Evolutionary conservation across 2,329 filamentous ascomycete species (phyloP), one percentile per base, ranked within the genome.

Genomic region (Pyricularia grisea): DNA sequence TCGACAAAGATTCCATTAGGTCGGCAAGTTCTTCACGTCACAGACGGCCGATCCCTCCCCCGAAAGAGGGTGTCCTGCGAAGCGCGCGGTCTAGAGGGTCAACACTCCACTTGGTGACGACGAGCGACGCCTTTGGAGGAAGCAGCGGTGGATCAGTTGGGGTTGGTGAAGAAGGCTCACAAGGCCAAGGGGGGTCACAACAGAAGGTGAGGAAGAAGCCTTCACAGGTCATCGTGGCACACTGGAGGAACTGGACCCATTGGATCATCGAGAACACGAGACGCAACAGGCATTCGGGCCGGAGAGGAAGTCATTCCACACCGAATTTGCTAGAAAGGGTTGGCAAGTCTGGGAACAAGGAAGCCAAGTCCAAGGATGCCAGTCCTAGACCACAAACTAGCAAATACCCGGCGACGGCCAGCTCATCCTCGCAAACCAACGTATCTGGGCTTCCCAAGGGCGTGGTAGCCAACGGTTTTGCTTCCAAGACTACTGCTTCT

Each of bases 21-120:
- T 94, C 91, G 23, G 85, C 85, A 27, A 93, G 92, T 74, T 93
- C 93, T 14, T 93, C 92, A 33, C 84, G 90, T 70, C 89, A 91
- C 71, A 88, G 92, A 66, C 90, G 86, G 55, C 88, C 94, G 6
- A 83, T 92, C 60, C 92, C 91, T 11, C 94, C 94, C 61, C 93
- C 94, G 1, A 97, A 97, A 77, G 94, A 97, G 76, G 87, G 88
- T 17, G 80, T 88, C 12, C 78, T 90, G 69, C 83, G 88, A 72
- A 89, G 88, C 71, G 88, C 91, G 70, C 85, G 90, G 73, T 91
- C 92, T 72, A 85, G 92, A 70, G 91, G 92, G 63, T 97, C 93
- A 73, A 95, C 93, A 72, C 85, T 97, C 36, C 93, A 97, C 76
- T 87, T 96, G 4, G 93, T 96, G 58, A 91, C 92, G 11, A 88